phyloP scores from a whole-genome alignment of 306 rosid species.

The Mimosa pudica region DNA sequence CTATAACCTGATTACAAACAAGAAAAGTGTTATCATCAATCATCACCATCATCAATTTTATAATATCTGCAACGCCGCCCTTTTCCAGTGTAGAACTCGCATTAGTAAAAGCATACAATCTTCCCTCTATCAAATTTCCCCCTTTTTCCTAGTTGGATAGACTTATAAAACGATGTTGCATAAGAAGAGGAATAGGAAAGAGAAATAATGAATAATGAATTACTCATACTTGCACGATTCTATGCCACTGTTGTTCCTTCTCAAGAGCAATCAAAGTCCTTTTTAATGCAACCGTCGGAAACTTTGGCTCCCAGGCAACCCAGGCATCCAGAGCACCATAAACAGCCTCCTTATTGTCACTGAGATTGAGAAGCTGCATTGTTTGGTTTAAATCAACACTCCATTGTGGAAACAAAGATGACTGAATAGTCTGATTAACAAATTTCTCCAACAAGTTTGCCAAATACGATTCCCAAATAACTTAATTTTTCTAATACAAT shows the following conservation, averaged over 20 bases:
- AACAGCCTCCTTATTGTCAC: constrained; percentile 76
- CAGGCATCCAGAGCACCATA: constrained; percentile 91
- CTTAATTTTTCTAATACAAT: too few relatives aligned
- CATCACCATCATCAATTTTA: neutral
- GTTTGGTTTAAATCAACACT: constrained; percentile 29
- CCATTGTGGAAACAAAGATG: too few relatives aligned
- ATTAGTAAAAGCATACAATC: neutral
- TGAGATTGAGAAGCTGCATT: constrained; percentile 72
- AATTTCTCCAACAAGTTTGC: too few relatives aligned
- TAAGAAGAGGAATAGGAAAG: constrained; percentile 3
- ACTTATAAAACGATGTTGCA: constrained; percentile 16
- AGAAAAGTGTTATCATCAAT: constrained; percentile 9
- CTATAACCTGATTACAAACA: neutral
- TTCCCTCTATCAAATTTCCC: neutral
- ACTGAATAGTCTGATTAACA: too few relatives aligned
- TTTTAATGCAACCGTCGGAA: constrained; percentile 71
- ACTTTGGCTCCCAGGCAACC: constrained; percentile 90
- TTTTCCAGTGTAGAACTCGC: neutral
- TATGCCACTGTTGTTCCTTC: constrained; percentile 91
- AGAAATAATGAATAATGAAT: neutral
- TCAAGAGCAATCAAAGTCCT: constrained; percentile 61
- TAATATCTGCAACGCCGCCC: constrained; percentile 3
- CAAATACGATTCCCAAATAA: too few relatives aligned
- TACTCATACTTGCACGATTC: constrained; percentile 70
- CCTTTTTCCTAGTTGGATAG: neutral